Evolutionary conservation across 2,329 filamentous ascomycete genomes (phyloP).

Genomic region (Diaporthe eres): DNA sequence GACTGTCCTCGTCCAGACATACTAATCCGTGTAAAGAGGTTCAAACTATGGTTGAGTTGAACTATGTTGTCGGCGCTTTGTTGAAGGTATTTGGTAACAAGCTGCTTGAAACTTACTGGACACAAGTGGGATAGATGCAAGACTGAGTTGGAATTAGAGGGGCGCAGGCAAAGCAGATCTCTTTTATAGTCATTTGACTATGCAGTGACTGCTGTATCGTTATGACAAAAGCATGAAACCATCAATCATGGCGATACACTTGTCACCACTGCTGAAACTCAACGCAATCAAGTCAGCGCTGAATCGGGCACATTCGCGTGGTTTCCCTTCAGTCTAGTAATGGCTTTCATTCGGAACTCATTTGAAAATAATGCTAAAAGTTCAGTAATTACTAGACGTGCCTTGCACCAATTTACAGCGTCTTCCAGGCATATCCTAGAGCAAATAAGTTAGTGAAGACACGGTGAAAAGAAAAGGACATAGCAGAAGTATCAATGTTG

Average conservation of each 20-base stretch:
- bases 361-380: too few relatives aligned
- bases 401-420: too few relatives aligned
- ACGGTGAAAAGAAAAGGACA: too few relatives aligned
- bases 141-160: not conserved
- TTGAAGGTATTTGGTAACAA: not conserved
- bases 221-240: not conserved
- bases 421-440: too few relatives aligned
- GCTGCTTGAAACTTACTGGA: not conserved
- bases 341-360: too few relatives aligned
- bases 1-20: not conserved
- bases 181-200: not conserved
- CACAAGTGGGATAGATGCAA: not conserved
- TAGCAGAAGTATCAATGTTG: too few relatives aligned
- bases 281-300: not conserved
- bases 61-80: not conserved
- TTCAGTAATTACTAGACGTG: too few relatives aligned
- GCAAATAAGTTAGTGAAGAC: too few relatives aligned
- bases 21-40: too few relatives aligned
- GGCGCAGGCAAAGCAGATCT: not conserved
- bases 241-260: not conserved
- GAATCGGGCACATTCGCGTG: not conserved
- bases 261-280: not conserved
- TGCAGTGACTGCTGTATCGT: not conserved
- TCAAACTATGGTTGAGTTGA: not conserved
- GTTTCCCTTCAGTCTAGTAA: too few relatives aligned